Base-by-base conservation (phyloP, 2,329 filamentous ascomycete species). In the Sporothrix pallida region DNA sequence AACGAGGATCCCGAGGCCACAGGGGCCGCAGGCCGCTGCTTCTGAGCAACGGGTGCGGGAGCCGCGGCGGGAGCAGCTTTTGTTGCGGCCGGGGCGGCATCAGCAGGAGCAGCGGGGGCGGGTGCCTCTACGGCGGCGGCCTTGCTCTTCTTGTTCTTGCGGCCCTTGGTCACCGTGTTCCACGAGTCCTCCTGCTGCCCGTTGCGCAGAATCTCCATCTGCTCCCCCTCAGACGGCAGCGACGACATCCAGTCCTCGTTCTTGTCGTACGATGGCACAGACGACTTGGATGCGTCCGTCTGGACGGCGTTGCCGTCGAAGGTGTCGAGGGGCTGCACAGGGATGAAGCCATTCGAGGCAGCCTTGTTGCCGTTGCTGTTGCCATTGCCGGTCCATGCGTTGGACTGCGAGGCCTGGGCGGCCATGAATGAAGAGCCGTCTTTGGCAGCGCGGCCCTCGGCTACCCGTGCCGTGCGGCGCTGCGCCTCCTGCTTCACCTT, bases 361-460 rank as follows among this genome's bases (percentile, higher is more conserved):
- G 76, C 82, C 80, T 81, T 82, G 46, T 81, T 82, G 46, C 84
- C 85, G 72, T 83, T 82, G 75, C 78, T 3, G 31, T 37, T 79
- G 58, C 78, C 80, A 37, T 73, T 75, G 37, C 42, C 60, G 56
- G 78, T 80, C 83, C 83, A 85, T 37, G 81, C 81, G 70, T 83
- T 84, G 73, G 81, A 78, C 71, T 82, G 79, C 70, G 76, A 74
- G 23, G 78, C 76, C 72, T 81, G 78, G 1, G 81, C 80, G 8
- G 86, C 84, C 80, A 85, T 83, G 80, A 88, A 91, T 74, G 85
- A 81, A 17, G 88, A 90, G 60, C 95, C 94, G 78, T 96, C 95
- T 86, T 93, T 94, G 72, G 93, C 92, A 62, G 93, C 86, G 77
- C 93, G 90, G 75, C 94, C 94, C 81, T 97, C 94, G 69, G 93